Evolutionary conservation across 352 stramenopile species (phyloP).

Genomic region (Phytopythium sindhum): DNA sequence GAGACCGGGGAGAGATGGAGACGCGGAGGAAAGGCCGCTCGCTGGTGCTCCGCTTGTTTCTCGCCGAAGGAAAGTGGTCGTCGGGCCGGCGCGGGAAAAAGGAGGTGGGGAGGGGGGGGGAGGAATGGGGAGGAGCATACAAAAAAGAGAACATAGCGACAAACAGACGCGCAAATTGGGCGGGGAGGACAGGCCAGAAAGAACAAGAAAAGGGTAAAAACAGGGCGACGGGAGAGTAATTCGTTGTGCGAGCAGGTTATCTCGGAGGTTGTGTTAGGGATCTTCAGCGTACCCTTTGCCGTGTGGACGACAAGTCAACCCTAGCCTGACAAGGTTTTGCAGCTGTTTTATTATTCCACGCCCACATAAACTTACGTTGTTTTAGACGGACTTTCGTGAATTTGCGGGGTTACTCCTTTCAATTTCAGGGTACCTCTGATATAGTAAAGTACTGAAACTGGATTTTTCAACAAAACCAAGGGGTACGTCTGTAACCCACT

Average conservation of each 20-base stretch:
- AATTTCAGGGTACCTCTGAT: too few relatives aligned
- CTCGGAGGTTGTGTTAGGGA: background rate
- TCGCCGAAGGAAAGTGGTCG: slow-evolving; percentile 3
- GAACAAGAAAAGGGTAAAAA: background rate
- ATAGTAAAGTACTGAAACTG: too few relatives aligned
- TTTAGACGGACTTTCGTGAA: too few relatives aligned
- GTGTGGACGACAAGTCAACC: background rate
- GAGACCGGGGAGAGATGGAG: background rate
- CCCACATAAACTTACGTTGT: too few relatives aligned
- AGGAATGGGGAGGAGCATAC: too few relatives aligned
- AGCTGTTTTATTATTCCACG: background rate
- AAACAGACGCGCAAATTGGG: background rate
- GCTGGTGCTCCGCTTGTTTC: slow-evolving; percentile 3
- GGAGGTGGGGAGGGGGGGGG: background rate
- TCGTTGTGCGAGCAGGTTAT: background rate
- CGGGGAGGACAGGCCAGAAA: too few relatives aligned
- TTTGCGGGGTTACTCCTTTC: too few relatives aligned
- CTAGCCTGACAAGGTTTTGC: too few relatives aligned
- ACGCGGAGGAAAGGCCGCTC: background rate
- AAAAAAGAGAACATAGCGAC: background rate
- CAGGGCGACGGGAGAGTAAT: background rate
- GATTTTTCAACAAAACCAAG: too few relatives aligned
- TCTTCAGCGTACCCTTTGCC: too few relatives aligned
- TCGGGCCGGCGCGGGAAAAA: background rate
- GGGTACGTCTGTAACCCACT: too few relatives aligned